These are phyloP conservation scores for Priceomyces fermenticarens DNA, from an alignment of 805 yeast species.

Conservation along the genomic window DNA sequence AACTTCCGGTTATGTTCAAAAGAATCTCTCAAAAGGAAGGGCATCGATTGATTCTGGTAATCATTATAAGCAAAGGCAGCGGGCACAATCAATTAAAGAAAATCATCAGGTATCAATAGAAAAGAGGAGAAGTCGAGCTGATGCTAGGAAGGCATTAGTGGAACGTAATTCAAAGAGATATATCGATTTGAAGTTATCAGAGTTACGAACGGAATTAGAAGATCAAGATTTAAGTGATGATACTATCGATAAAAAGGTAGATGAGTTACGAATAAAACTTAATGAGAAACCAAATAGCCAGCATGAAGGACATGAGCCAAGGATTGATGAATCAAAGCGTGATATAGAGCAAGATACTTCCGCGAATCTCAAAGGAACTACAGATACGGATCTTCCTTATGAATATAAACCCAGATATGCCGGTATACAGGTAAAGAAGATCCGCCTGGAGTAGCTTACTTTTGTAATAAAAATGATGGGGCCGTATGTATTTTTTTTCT, in stretches of 20 bases:
- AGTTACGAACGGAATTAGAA: slow-evolving; percentile 50
- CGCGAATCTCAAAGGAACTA: too few relatives aligned
- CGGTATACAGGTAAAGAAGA: not conserved
- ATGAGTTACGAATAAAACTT: slow-evolving; percentile 17
- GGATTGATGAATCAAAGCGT: too few relatives aligned
- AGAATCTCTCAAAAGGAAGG: slow-evolving; percentile 30
- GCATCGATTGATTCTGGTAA: slow-evolving; percentile 22
- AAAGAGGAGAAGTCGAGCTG: slow-evolving; percentile 12
- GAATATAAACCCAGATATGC: slow-evolving; percentile 7
- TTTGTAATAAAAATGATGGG: too few relatives aligned
- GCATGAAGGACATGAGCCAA: not conserved
- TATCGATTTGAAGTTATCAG: slow-evolving; percentile 48
- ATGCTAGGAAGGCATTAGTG: slow-evolving; percentile 20
- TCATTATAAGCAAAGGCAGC: slow-evolving; percentile 35
- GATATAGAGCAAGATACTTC: too few relatives aligned
- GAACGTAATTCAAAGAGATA: slow-evolving; percentile 35
- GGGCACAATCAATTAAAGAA: slow-evolving; percentile 16
- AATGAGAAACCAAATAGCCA: not conserved
- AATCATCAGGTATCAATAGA: slow-evolving; percentile 11
- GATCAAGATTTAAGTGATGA: slow-evolving; percentile 40
- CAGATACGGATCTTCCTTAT: not conserved
- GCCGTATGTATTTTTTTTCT: too few relatives aligned
- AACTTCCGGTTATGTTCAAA: slow-evolving; percentile 60
- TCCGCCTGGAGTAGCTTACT: not conserved
- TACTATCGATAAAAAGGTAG: slow-evolving; percentile 20